These are phyloP conservation scores for Cadophora luteo-olivacea DNA, from an alignment of 2,329 filamentous ascomycete genomes.

Conservation along the genomic window DNA sequence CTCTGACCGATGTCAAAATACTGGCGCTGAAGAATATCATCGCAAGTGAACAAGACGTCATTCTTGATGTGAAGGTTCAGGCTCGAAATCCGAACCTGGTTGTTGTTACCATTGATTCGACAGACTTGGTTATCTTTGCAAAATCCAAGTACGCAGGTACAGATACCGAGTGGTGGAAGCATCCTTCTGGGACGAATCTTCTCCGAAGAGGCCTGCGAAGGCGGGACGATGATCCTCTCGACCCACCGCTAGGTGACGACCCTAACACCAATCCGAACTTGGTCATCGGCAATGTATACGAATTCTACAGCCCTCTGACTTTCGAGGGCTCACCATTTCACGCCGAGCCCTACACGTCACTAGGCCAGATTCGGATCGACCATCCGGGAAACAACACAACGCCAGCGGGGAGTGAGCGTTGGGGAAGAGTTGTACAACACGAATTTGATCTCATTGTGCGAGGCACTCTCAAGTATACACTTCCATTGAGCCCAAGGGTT, in stretches of 20 bases:
- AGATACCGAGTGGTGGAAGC: conserved; percentile 61
- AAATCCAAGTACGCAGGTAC: conserved; percentile 89
- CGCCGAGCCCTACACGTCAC: conserved; percentile 72
- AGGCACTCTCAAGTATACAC: conserved; percentile 84
- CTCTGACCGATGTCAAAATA: conserved; percentile 79
- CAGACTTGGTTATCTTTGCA: conserved; percentile 92
- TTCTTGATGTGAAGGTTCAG: conserved; percentile 87
- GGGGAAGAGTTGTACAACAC: conserved; percentile 89
- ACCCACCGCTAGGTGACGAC: conserved; percentile 61
- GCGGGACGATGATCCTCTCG: conserved; percentile 43
- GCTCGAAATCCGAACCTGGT: conserved; percentile 95
- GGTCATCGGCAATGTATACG: conserved; percentile 85
- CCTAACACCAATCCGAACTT: conserved; percentile 77
- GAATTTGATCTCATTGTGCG: conserved; percentile 93
- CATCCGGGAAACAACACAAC: conserved; percentile 90
- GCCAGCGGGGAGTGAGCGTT: conserved; percentile 79
- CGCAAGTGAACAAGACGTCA: conserved; percentile 92
- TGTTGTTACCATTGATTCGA: conserved; percentile 81
- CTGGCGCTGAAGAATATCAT: conserved; percentile 86
- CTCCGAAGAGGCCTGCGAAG: conserved; percentile 46
- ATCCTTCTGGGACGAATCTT: conserved; percentile 41
- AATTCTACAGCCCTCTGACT: conserved; percentile 84
- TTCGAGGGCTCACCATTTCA: conserved; percentile 93
- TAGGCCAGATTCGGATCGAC: conserved; percentile 81
- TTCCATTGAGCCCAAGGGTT: conserved; percentile 66